Base-by-base conservation (phyloP, 768 basidiomycete species). In the Suillus cothurnatus region DNA sequence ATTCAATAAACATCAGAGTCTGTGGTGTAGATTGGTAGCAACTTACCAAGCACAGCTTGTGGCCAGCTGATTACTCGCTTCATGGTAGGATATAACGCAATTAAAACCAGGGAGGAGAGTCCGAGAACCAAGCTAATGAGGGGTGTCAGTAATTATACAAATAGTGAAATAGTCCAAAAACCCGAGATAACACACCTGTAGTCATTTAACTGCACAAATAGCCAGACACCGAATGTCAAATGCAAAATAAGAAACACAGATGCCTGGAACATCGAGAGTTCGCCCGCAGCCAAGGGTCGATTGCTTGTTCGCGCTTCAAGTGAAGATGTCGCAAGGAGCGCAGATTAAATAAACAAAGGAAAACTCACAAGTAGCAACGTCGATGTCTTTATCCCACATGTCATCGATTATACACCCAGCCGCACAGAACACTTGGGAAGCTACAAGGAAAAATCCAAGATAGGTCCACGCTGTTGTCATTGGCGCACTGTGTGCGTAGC, bases 41-140 rank as follows among this genome's bases (percentile, higher is more conserved):
- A 28, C 68, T 14, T 59, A 73, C 73, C 74, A 28, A 75, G 67
- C 73, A 74, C 71, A 34, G 68, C 72, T 61, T 75, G 74, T 15
- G 74, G 74, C 72, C 72, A 74, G 49, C 68, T 66, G 0, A 72
- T 75, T 39, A 68, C 62, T 1, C 74, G 68, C 64, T 74, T 75
- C 72, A 73, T 70, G 34, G 71, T 47, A 8, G 74, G 74, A 58
- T 75, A 75, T 6, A 75, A 55, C 4, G 62, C 68, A 17, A 12
- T 39, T 23, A 39, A 56, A 17, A 7, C 7, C 0, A 57, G n/a
- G 36, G 34, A 57, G 23, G 56, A 57, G 3, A 57, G 14, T 5
- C 56, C 56, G 6, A 57, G 56, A 36, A n/a, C 1, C n/a, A n/a
- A 36, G 23, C 56, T 57, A 14, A 36, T 38, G 70, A 38, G 32